A percentile compares a stretch with the other conserved stretches of the same genome.
phyloP scores from a whole-genome alignment of 1,284 basidiomycete genomes.

The Sphagnurus paluster region DNA sequence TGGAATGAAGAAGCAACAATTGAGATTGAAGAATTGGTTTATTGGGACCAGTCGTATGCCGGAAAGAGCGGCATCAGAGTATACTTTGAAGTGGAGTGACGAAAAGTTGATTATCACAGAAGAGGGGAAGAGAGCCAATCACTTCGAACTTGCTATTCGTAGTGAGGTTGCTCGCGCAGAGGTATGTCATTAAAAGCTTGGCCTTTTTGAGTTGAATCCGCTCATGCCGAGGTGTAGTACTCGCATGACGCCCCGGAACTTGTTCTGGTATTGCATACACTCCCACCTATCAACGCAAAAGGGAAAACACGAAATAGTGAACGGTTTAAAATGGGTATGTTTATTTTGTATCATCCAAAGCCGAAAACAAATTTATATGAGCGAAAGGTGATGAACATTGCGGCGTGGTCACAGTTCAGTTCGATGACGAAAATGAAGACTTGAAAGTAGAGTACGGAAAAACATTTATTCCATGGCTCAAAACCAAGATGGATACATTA shows the following conservation, averaged over 20 bases:
- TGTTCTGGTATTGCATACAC: slow-evolving; percentile 5
- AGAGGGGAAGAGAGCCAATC: neutral
- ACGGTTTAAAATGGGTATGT: slow-evolving; percentile 18
- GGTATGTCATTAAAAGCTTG: slow-evolving; percentile 2
- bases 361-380: neutral
- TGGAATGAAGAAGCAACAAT: neutral
- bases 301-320: slow-evolving; percentile 1
- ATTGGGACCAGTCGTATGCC: no score
- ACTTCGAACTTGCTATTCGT: neutral
- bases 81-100: slow-evolving; percentile 12
- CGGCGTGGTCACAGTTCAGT: slow-evolving; percentile 11
- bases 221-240: slow-evolving; percentile 1
- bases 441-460: slow-evolving; percentile 7
- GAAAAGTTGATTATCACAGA: slow-evolving; percentile 7
- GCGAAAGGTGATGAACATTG: slow-evolving; percentile 9
- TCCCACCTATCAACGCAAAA: neutral
- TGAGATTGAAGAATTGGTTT: slow-evolving; percentile 13
- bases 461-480: slow-evolving; percentile 14
- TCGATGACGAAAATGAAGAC: slow-evolving; percentile 5
- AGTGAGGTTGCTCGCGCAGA: slow-evolving; percentile 4
- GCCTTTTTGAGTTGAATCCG: neutral
- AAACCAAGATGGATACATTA: neutral
- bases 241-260: neutral
- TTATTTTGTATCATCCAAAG: neutral
- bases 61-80: neutral